These are phyloP conservation scores for Candida piceae DNA, from an alignment of 805 yeast species.

Conservation along the genomic window DNA sequence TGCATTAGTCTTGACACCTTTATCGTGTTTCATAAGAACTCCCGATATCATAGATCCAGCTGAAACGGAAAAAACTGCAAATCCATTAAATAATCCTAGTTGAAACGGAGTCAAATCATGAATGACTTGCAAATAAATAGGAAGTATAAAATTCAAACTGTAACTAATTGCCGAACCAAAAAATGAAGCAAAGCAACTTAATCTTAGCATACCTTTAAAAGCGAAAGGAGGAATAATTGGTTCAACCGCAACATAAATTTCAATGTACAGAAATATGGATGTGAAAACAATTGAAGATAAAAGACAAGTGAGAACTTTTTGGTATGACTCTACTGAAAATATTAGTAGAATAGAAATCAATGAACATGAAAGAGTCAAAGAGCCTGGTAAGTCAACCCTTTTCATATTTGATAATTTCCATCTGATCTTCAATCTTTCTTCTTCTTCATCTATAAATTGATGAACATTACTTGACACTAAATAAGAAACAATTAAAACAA, in stretches of 20 bases:
- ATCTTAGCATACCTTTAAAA: conserved; percentile 35
- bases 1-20: conserved; percentile 7
- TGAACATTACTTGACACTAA: conserved; percentile 28
- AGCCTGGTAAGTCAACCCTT: conserved; percentile 39
- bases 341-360: conserved; percentile 33
- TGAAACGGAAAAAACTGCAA: conserved; percentile 35
- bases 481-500: conserved; percentile 25
- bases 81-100: conserved; percentile 37
- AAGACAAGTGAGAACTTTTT: conserved; percentile 8
- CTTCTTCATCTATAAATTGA: conserved; percentile 25
- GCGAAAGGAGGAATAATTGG: conserved; percentile 37
- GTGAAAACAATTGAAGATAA: conserved; percentile 13
- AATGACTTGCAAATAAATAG: conserved; percentile 40
- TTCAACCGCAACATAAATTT: conserved; percentile 31
- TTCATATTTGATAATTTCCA: conserved; percentile 31
- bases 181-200: conserved; percentile 33
- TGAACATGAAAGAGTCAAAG: conserved; percentile 29
- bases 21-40: conserved; percentile 25
- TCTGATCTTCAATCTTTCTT: conserved; percentile 20
- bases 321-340: conserved; percentile 21
- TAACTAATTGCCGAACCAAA: conserved; percentile 35
- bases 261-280: conserved; percentile 27
- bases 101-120: conserved; percentile 34
- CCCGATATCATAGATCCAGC: conserved; percentile 38
- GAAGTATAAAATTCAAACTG: conserved; percentile 33